Conservation (phyloP, 176 grass and related monocot species). For the Rhipidocladum racemiflorum region DNA sequence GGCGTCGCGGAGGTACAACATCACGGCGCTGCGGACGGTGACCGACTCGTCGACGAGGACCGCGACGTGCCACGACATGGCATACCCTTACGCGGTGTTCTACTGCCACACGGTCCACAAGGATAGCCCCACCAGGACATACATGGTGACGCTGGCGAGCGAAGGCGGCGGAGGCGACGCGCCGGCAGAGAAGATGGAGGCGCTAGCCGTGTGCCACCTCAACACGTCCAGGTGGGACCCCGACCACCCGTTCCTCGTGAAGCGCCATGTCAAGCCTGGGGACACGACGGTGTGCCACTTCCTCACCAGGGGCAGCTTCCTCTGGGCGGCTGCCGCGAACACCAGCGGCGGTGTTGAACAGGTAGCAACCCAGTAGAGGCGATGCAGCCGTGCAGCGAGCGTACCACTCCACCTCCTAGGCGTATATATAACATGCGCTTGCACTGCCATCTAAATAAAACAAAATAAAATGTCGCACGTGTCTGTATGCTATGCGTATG, state of each 20-base stretch:
- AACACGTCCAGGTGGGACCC: slow-evolving; percentile 13
- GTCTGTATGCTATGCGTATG: too few species aligned
- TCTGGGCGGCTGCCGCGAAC: neutral
- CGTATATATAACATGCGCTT: too few species aligned
- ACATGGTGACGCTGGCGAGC: slow-evolving; percentile 2
- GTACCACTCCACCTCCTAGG: too few species aligned
- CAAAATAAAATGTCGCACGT: too few species aligned
- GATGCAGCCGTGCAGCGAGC: too few species aligned
- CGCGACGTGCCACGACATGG: slow-evolving; percentile 29
- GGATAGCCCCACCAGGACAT: neutral
- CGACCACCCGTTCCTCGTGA: neutral
- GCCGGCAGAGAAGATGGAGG: neutral
- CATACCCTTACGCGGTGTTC: slow-evolving; percentile 29
- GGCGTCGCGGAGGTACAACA: slow-evolving; percentile 11
- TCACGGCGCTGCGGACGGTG: neutral
- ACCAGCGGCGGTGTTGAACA: too few species aligned
- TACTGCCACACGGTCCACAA: slow-evolving; percentile 29
- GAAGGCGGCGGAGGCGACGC: neutral
- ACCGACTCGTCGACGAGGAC: neutral
- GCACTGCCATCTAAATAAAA: too few species aligned
- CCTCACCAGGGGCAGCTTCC: slow-evolving; percentile 25
- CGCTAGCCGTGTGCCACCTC: slow-evolving; percentile 30
- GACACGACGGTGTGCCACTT: slow-evolving; percentile 35
- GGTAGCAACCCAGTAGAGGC: too few species aligned
- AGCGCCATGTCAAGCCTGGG: slow-evolving; percentile 19